phyloP scores from a whole-genome alignment of 1,284 basidiomycete species.

The Marasmius oreades region DNA sequence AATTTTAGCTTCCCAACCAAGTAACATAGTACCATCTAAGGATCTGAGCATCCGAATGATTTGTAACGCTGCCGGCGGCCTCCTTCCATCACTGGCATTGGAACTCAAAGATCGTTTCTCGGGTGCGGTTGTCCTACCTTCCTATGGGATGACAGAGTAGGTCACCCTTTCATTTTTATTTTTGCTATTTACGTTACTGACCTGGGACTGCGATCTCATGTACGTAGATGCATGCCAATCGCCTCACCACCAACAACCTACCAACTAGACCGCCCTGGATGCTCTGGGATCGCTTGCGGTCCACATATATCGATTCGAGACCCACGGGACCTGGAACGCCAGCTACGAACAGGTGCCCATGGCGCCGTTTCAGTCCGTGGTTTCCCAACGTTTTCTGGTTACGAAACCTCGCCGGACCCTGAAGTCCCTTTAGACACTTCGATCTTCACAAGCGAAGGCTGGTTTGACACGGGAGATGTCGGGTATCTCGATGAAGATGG shows the following conservation, averaged over 20 bases:
- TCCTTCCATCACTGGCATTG: conserved; percentile 39
- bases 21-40: conserved; percentile 25
- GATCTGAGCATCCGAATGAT: conserved; percentile 40
- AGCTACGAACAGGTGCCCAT: conserved; percentile 28
- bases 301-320: conserved; percentile 42
- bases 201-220: conserved; percentile 19
- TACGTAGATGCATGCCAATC: conserved; percentile 7
- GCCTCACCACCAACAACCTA: conserved; percentile 34
- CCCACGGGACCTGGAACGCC: conserved; percentile 32
- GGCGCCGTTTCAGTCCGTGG: conserved; percentile 43
- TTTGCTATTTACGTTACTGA: conserved; percentile 22
- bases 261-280: conserved; percentile 40
- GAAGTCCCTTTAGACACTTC: conserved; percentile 32
- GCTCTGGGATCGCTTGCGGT: conserved; percentile 43
- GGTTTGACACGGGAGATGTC: conserved; percentile 51
- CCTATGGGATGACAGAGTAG: conserved; percentile 47
- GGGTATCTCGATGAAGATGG: conserved; percentile 48
- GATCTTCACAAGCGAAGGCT: conserved; percentile 29
- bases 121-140: conserved; percentile 38
- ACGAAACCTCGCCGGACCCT: conserved; percentile 23
- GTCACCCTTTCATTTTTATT: conserved; percentile 19
- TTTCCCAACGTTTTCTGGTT: conserved; percentile 34
- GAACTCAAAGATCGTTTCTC: conserved; percentile 35
- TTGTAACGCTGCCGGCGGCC: conserved; percentile 43
- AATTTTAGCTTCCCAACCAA: conserved; percentile 35